Percentiles rank a stretch among this genome's conserved stretches.
Evolutionary conservation across 1,139 yeast species (phyloP).

Genomic region (Taphrina betulina): DNA sequence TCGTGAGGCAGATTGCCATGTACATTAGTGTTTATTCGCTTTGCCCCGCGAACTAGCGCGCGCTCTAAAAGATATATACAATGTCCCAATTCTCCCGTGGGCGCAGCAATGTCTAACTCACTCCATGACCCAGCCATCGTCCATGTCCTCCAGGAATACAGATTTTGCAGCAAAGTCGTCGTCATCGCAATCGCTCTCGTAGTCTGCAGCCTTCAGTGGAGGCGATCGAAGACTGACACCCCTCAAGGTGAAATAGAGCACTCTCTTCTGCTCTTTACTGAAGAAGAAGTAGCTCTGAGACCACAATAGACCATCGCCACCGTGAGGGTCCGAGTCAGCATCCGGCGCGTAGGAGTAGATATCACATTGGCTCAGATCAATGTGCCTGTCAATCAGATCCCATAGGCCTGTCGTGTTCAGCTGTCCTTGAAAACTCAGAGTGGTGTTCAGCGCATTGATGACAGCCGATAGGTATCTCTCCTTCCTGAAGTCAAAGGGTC

Average conservation of each 20-base stretch:
- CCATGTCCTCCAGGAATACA: constrained; percentile 28
- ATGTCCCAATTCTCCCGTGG: too few species aligned
- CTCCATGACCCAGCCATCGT: too few species aligned
- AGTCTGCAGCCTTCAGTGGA: constrained; percentile 20
- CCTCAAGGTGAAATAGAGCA: constrained; percentile 69
- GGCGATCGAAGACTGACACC: constrained; percentile 41
- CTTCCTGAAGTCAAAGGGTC: constrained; percentile 77
- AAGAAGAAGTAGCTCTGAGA: constrained; percentile 88
- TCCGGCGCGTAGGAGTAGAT: constrained; percentile 34
- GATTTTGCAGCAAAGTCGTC: constrained; percentile 23
- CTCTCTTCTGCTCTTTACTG: constrained; percentile 86
- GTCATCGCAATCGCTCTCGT: constrained; percentile 23
- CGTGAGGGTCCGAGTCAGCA: constrained; percentile 31
- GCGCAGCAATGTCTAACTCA: too few species aligned
- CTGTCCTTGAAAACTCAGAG: constrained; percentile 62
- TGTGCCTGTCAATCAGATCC: constrained; percentile 83
- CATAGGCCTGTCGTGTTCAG: constrained; percentile 65
- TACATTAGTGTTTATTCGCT: too few species aligned
- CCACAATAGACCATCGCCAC: constrained; percentile 71
- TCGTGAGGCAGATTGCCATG: too few species aligned
- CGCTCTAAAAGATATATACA: too few species aligned
- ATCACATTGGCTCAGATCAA: constrained; percentile 57
- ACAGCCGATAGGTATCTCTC: constrained; percentile 55
- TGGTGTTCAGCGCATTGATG: constrained; percentile 72
- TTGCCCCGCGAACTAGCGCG: too few species aligned